Percentiles rank a stretch among this genome's conserved stretches.
These are phyloP conservation scores for Dissophora globulifera DNA, from an alignment of 192 early-diverging fungal species.

Conservation along the genomic window DNA sequence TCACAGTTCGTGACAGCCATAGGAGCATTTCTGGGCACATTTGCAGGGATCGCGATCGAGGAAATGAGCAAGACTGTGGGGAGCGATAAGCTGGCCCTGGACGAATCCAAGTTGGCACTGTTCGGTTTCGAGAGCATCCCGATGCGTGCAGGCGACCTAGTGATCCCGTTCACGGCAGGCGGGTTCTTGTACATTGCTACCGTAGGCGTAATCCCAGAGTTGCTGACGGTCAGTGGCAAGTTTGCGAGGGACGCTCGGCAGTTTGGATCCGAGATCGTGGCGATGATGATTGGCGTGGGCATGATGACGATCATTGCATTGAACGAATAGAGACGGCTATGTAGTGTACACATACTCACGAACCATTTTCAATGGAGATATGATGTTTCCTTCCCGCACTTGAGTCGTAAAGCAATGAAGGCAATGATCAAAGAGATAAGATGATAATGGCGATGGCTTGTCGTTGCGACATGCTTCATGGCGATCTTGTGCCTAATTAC, in stretches of 20 bases:
- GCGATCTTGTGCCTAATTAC: too few species aligned
- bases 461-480: too few species aligned
- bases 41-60: conserved; percentile 81
- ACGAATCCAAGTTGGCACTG: conserved; percentile 1
- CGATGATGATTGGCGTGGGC: conserved; percentile 78
- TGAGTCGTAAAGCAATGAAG: too few species aligned
- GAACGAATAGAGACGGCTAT: conserved; percentile 68
- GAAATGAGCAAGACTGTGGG: conserved; percentile 60
- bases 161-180: conserved; percentile 90
- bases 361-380: too few species aligned
- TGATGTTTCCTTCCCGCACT: too few species aligned
- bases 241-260: conserved; percentile 63
- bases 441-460: too few species aligned
- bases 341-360: too few species aligned
- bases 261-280: conserved; percentile 67
- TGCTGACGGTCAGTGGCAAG: conserved; percentile 72
- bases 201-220: conserved; percentile 85
- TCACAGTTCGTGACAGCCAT: conserved; percentile 85
- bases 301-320: conserved; percentile 83
- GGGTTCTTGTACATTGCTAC: conserved; percentile 90
- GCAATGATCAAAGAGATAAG: too few species aligned
- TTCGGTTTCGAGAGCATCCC: conserved; percentile 67
- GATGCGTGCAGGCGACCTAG: conserved; percentile 75
- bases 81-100: too few species aligned
- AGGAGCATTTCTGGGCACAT: conserved; percentile 82